Percentiles rank a stretch among this genome's conserved stretches.
These are phyloP conservation scores for Euphrasia confusa DNA, from an alignment of 257 asterid genomes.

Conservation along the genomic window DNA sequence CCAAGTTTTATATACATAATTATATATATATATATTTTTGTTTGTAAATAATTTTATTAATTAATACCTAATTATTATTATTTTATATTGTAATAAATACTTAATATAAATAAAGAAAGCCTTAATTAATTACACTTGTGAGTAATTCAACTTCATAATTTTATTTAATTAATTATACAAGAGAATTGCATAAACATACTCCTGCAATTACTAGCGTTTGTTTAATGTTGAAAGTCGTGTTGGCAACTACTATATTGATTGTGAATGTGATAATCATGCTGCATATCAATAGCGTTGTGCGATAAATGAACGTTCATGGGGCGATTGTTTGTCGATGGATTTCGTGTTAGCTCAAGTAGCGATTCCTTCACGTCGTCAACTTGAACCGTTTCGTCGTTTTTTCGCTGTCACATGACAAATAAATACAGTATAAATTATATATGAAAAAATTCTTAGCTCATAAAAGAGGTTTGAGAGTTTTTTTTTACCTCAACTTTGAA, in stretches of 20 bases:
- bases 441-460: background rate
- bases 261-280: background rate
- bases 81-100: too few relatives aligned
- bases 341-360: constrained; percentile 66
- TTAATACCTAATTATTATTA: too few relatives aligned
- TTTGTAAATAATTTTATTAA: too few relatives aligned
- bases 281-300: background rate
- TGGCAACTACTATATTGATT: background rate
- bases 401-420: constrained; percentile 35
- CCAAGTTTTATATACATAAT: too few relatives aligned
- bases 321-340: constrained; percentile 36
- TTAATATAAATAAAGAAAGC: too few relatives aligned
- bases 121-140: too few relatives aligned
- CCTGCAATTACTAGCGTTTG: too few relatives aligned
- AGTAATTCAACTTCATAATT: too few relatives aligned
- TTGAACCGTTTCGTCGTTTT: constrained; percentile 55
- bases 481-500: constrained; percentile 80
- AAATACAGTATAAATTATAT: background rate
- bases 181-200: too few relatives aligned
- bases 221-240: background rate
- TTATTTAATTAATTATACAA: too few relatives aligned
- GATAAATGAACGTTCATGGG: background rate
- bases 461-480: background rate
- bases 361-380: constrained; percentile 81
- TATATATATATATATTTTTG: too few relatives aligned